Base-by-base conservation (phyloP, 2,329 filamentous ascomycete genomes). In the Monosporascus ibericus region DNA sequence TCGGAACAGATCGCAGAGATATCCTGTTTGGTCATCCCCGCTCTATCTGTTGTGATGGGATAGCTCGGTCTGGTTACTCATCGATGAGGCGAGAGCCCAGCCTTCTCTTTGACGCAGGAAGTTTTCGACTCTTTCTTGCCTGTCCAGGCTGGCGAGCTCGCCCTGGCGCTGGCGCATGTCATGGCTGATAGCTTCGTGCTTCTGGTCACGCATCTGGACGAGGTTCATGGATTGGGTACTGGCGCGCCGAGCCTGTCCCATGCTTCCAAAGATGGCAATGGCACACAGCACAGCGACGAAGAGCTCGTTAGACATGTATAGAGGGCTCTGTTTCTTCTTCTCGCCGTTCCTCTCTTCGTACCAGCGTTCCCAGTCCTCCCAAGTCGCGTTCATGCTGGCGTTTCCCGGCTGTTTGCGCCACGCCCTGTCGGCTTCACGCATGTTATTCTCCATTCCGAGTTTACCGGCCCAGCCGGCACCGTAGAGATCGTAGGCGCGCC, bases 311-410 rank as follows among this genome's bases (percentile, higher is more conserved):
- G 87, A 88, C 71, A 92, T 84, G 69, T 84, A 88, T 49, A 85
- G 61, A 0, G 80, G 79, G 57, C 77, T 71, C 60, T 82, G 80
- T 58, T 70, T 73, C 63, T 69, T 62, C 57, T 65, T 66, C 55
- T 63, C 64, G 60, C 76, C 73, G 48, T 76, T 68, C 64, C 75
- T 69, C 68, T 76, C 68, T 36, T 82, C 75, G 61, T 88, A 80
- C 85, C 87, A 95, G 44, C 78, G 79, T 72, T 96, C 90, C 92
- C 92, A 96, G 68, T 99, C 94, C 68, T 99, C 94, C 94, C 94
- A 99, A 0, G 94, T 97, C 1, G 90, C 94, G 68, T 97, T 97
- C 60, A 72, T 71, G 48, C 77, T 78, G 14, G 80, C 68, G 51
- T 70, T 79, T 24, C 74, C 75, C 0, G 75, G 72, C 36, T 67